Percentiles rank a stretch among this genome's conserved stretches.
Conservation (phyloP, 2,329 filamentous ascomycete genomes). For the Fusarium protoensiforme region DNA sequence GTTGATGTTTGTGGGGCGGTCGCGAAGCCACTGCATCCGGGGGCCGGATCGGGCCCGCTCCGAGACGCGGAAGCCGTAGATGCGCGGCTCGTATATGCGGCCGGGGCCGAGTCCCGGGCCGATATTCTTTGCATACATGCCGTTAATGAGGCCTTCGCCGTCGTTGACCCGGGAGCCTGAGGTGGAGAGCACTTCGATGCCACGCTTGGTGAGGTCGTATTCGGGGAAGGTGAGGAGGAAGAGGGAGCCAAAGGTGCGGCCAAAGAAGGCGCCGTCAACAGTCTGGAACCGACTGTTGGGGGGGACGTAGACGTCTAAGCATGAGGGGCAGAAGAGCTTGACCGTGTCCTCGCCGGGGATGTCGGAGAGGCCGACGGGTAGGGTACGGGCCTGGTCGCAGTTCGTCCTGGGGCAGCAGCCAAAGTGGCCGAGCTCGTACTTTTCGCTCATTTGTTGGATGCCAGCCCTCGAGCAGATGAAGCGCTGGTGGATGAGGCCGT, state of each 20-base stretch:
- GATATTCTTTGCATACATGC: slow-evolving; percentile 86
- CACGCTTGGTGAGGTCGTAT: slow-evolving; percentile 84
- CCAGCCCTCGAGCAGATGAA: slow-evolving; percentile 97
- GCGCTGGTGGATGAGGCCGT: slow-evolving; percentile 97
- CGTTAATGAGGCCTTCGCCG: slow-evolving; percentile 76
- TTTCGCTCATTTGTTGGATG: slow-evolving; percentile 99
- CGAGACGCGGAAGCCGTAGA: slow-evolving; percentile 96
- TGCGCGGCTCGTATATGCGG: slow-evolving; percentile 92
- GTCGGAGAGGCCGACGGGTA: slow-evolving; percentile 94
- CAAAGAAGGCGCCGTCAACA: slow-evolving; percentile 97
- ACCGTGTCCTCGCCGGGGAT: slow-evolving; percentile 97
- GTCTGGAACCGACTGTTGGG: slow-evolving; percentile 98
- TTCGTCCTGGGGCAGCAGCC: slow-evolving; percentile 94
- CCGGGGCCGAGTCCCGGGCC: slow-evolving; percentile 84
- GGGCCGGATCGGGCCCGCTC: slow-evolving; percentile 91
- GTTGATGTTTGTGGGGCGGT: slow-evolving; percentile 81
- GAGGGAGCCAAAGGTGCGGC: slow-evolving; percentile 94
- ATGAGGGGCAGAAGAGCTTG: slow-evolving; percentile 97
- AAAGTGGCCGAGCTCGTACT: slow-evolving; percentile 97
- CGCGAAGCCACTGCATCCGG: slow-evolving; percentile 95
- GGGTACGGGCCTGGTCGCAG: slow-evolving; percentile 88
- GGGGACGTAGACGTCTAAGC: slow-evolving; percentile 95
- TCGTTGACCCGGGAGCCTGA: slow-evolving; percentile 48
- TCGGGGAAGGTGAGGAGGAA: slow-evolving; percentile 99
- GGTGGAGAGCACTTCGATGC: slow-evolving; percentile 65